Evolutionary conservation across 331 rosid genomes (phyloP).

Genomic region (Acacia concinna): DNA sequence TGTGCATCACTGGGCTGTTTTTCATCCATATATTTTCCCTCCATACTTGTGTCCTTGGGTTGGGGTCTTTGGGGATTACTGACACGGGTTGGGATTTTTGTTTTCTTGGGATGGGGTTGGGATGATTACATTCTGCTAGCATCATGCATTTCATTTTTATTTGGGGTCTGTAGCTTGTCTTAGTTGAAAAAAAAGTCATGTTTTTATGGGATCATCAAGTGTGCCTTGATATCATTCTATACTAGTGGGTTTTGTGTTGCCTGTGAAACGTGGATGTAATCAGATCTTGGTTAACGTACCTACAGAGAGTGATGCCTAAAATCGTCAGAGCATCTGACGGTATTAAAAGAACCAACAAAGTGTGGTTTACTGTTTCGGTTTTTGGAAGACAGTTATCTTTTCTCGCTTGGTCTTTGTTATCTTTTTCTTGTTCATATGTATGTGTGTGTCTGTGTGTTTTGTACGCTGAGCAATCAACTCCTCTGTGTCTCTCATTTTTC

Average conservation of each 20-base stretch:
- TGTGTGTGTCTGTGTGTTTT: slow-evolving; percentile 39
- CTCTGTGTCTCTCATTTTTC: slow-evolving; percentile 16
- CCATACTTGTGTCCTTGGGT: slow-evolving; percentile 32
- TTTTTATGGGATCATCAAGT: slow-evolving; percentile 50
- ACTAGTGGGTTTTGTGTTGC: slow-evolving; percentile 21
- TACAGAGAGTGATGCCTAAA: slow-evolving; percentile 36
- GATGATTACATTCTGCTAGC: slow-evolving; percentile 41
- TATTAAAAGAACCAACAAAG: slow-evolving; percentile 31
- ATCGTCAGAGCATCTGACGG: slow-evolving; percentile 38
- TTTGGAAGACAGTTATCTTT: slow-evolving; percentile 31
- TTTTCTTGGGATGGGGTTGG: slow-evolving; percentile 18
- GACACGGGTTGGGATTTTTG: slow-evolving; percentile 32
- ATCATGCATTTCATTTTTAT: slow-evolving; percentile 40
- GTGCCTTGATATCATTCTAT: slow-evolving; percentile 16
- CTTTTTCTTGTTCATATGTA: slow-evolving; percentile 24
- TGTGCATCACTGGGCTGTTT: slow-evolving; percentile 31
- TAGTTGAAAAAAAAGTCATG: slow-evolving; percentile 38
- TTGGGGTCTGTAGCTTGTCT: slow-evolving; percentile 28
- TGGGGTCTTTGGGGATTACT: slow-evolving; percentile 34
- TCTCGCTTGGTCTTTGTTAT: slow-evolving; percentile 36
- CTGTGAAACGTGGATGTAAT: slow-evolving; percentile 41
- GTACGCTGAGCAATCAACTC: slow-evolving; percentile 18
- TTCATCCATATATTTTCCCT: slow-evolving; percentile 32
- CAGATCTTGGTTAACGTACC: slow-evolving; percentile 30
- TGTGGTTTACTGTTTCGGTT: slow-evolving; percentile 36